Conservation (phyloP, 2,329 filamentous ascomycete genomes). For the Exophiala spinifera region DNA sequence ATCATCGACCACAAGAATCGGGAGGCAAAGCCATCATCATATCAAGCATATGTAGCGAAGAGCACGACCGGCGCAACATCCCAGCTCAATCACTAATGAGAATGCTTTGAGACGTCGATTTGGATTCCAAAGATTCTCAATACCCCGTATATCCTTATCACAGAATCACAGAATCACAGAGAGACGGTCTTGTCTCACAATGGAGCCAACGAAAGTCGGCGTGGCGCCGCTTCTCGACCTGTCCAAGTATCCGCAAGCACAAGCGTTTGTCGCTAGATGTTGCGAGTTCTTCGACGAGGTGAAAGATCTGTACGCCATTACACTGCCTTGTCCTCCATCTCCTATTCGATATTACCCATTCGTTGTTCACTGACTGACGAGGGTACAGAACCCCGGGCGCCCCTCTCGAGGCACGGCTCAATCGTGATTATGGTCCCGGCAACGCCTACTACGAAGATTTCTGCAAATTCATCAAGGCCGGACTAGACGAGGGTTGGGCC, state of each 20-base stretch:
- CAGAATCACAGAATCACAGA: not conserved
- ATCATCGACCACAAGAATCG: too few relatives aligned
- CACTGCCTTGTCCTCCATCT: not conserved
- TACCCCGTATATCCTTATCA: not conserved
- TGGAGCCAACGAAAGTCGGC: slow-evolving; percentile 6
- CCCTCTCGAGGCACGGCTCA: slow-evolving; percentile 45
- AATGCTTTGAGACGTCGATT: too few relatives aligned
- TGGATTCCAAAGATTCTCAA: too few relatives aligned
- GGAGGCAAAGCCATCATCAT: too few relatives aligned
- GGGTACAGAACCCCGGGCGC: slow-evolving; percentile 45
- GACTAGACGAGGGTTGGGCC: slow-evolving; percentile 47
- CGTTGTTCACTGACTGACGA: slow-evolving; percentile 1
- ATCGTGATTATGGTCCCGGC: slow-evolving; percentile 44
- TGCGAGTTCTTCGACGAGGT: slow-evolving; percentile 33
- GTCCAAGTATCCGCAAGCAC: slow-evolving; percentile 18
- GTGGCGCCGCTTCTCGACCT: slow-evolving; percentile 20
- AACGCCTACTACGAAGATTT: slow-evolving; percentile 46
- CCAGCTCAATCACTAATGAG: too few relatives aligned
- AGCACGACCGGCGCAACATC: too few relatives aligned
- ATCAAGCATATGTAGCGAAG: too few relatives aligned
- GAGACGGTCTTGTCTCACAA: not conserved
- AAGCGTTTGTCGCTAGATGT: slow-evolving; percentile 16
- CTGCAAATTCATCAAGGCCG: slow-evolving; percentile 38
- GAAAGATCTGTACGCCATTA: slow-evolving; percentile 31
- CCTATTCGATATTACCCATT: not conserved